Evolutionary conservation across 768 basidiomycete genomes (phyloP).

Genomic region (Daedaleopsis nitida): DNA sequence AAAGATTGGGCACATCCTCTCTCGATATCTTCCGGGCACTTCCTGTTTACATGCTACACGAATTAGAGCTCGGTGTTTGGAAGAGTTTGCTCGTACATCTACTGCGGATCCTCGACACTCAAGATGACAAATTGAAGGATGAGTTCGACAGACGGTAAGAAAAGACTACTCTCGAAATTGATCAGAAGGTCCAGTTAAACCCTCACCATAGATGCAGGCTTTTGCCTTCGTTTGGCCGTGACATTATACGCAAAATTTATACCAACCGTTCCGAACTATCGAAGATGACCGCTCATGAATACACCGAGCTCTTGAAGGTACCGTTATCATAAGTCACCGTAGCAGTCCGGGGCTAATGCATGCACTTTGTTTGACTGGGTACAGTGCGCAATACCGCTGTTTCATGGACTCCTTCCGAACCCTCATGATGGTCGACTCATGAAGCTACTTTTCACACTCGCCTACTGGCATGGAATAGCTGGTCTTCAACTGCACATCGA

Average conservation of each 20-base stretch:
- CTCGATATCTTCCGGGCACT: slow-evolving; percentile 32
- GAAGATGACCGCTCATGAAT: slow-evolving; percentile 31
- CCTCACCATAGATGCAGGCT: slow-evolving; percentile 16
- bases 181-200: too few relatives aligned
- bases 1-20: slow-evolving; percentile 17
- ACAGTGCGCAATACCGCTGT: slow-evolving; percentile 39
- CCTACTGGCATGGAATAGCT: slow-evolving; percentile 40
- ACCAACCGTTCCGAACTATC: slow-evolving; percentile 29
- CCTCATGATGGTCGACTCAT: slow-evolving; percentile 27
- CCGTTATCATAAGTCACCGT: too few relatives aligned
- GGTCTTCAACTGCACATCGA: slow-evolving; percentile 45
- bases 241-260: slow-evolving; percentile 26
- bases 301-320: slow-evolving; percentile 31
- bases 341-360: too few relatives aligned
- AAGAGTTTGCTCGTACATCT: slow-evolving; percentile 31
- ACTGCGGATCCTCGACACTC: slow-evolving; percentile 22
- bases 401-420: slow-evolving; percentile 33
- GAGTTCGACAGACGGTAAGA: slow-evolving; percentile 20
- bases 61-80: slow-evolving; percentile 37
- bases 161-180: too few relatives aligned
- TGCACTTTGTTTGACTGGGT: not conserved
- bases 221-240: slow-evolving; percentile 25
- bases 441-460: slow-evolving; percentile 34
- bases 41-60: slow-evolving; percentile 33
- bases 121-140: not conserved